Evolutionary conservation across 306 rosid genomes (phyloP), one percentile per base, ranked within the genome.

Genomic region (Comarum palustre): DNA sequence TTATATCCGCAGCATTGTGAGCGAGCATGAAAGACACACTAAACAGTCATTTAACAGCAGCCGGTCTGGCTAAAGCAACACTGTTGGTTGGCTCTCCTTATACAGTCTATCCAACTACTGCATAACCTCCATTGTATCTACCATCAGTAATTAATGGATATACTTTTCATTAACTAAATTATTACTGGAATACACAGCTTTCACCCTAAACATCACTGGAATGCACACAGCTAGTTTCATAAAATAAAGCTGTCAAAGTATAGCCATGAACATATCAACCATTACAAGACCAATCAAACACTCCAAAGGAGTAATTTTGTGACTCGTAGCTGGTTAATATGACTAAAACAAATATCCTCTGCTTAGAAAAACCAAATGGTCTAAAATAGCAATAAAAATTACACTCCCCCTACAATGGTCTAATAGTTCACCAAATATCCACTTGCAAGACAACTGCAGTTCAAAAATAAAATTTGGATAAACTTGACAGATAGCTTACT

Each of bases 401-500:
- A 29, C 66, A 60, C 19, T 4, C 20, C 8, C 38, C 65, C 15
- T 14, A 2, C 41, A 29, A 2, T 31, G 11, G 59, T 52, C 29
- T 55, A 39, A 9, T 9, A 71, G 16, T n/a, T n/a, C 58, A 6
- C 12, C 59, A 52, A 52, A 52, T 9, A 52, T 20, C 24, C 24
- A 38, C 55, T 34, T 34, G 38, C 25, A 55, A 36, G 27, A 8
- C 36, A 71, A 25, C 65, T 71, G 38, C 65, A 71, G 31, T 63
- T 31, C 54, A 71, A 20, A 55, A 38, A 24, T 14, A 70, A 11
- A 41, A 5, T 24, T 17, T 62, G 15, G 15, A 16, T 34, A 34
- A 17, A 7, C 66, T 25, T 57, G 0, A 52, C 25, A 5, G 3
- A 2, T 16, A 31, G 66, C 42, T 72, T 54, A 72, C 76, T 72